Evolutionary conservation across 2,329 filamentous ascomycete species (phyloP), one percentile per base, ranked within the genome.

Genomic region (Paraphaeosphaeria minitans): DNA sequence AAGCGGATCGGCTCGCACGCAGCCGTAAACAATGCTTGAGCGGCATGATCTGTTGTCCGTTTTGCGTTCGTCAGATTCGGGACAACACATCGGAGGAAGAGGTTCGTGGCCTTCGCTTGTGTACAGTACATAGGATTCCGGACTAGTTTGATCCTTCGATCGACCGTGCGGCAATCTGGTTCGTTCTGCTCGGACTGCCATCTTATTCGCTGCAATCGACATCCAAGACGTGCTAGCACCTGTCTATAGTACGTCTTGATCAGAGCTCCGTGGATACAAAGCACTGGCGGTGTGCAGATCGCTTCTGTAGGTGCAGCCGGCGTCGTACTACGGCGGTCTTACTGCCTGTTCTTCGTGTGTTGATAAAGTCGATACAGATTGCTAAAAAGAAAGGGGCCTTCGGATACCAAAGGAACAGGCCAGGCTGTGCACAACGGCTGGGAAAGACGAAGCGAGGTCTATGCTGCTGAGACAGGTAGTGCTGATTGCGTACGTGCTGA

Each of bases 1-100:
- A 37, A 37, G 47, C 47, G 47, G 47, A 37, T 50, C 47, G 47
- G 47, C 47, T 50, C 29, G 47, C 12, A 50, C 16, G 16, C 33
- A 29, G 47, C 13, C 31, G 31, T n/a, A 39, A 39, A 1, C 47
- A n/a, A 33, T 33, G 0, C 16, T 14, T 22, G 37, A 37, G 31
- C 47, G 24, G 4, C 21, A 14, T 50, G 29, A 50, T 50, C 31
- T 50, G 47, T 39, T 24, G 47, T 24, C 14, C 46, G 33, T 50
- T 22, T 24, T 24, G 47, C 47, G 10, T 50, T n/a, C 4, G n/a
- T 22, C 47, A 16, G 31, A 12, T 48, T 50, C 19, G 31, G 47
- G 31, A 8, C 19, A 22, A 4, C 31, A 22, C 4, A 16, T 22
- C 19, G 31, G 47, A 37, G 19, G 31, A 22, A 31, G 19, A 14